Evolutionary conservation across 129 eudicot species (phyloP), one percentile per base, ranked within the genome.

Genomic region (Glebionis coronaria): DNA sequence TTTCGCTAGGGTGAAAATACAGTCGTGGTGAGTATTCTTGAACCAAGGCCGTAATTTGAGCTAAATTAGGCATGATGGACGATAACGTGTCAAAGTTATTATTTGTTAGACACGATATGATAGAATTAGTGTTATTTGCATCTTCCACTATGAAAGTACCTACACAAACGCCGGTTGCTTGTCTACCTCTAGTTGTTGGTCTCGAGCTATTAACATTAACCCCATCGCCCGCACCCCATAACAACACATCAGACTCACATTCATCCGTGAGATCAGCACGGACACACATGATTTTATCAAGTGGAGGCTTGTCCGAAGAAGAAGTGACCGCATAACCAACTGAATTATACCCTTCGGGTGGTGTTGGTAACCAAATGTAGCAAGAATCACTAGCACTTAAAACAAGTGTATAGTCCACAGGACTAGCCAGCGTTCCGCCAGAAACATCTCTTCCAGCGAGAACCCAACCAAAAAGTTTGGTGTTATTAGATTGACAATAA

Each of bases 311-410:
- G 10, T 77, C 76, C 2, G 75, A 65, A 14, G 85, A 58, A 28
- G 77, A 56, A 5, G 92, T 82, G 61, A 85, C 68, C 14, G 71
- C 72, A 9, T 69, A 72, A 29, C 92, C 88, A 1, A 85, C 75
- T 9, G 92, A 68, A 46, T 71, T 49, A 49, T 82, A 80, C 2
- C 88, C 92, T n/a, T 71, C 70, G 0, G 83, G 79, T 47, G 92
- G 78, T 2, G 61, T 69, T 12, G 88, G 92, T 16, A 75, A 67
- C 92, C 92, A 85, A 70, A 86, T 68, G 74, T 80, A 86, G 78
- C 76, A 86, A 67, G 73, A 69, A 28, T 77, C 58, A 38, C 68
- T 70, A 19, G 21, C 31, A 40, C 42, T 74, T 71, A 80, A 82
- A 65, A 75, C 82, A 14, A 85, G 67, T 0, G 79, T 78, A 45